Percentiles rank a stretch among this genome's conserved stretches.
Conservation (phyloP, 2,329 filamentous ascomycete genomes). For the Calonectria pseudoreteaudii region DNA sequence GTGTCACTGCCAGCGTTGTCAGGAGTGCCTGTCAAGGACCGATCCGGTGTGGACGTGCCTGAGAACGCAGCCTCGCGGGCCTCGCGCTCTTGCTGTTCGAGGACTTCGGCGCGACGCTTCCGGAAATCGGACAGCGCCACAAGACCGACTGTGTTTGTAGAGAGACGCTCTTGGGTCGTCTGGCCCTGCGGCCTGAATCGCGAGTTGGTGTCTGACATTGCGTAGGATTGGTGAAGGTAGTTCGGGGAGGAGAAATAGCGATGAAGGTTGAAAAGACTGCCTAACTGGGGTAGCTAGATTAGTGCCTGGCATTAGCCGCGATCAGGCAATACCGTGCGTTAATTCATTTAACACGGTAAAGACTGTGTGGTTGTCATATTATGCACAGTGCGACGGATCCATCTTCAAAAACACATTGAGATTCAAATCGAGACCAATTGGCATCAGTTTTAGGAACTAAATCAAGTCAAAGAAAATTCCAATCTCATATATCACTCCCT, state of each 20-base stretch:
- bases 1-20: constrained; percentile 54
- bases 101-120: constrained; percentile 93
- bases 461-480: too few species aligned
- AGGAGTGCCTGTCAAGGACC: constrained; percentile 61
- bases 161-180: constrained; percentile 84
- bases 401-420: neutral
- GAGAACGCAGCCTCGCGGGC: constrained; percentile 71
- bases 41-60: constrained; percentile 60
- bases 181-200: constrained; percentile 82
- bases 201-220: constrained; percentile 59
- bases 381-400: neutral
- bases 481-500: neutral
- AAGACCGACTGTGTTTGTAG: constrained; percentile 89
- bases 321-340: constrained; percentile 7
- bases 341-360: neutral
- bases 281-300: neutral
- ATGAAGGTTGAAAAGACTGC: neutral
- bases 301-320: neutral
- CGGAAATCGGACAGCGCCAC: constrained; percentile 94
- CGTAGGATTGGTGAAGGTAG: neutral
- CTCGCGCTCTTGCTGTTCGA: constrained; percentile 90
- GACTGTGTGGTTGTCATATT: neutral
- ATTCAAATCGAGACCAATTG: neutral
- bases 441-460: neutral
- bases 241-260: neutral